These are phyloP conservation scores for Hericium rajendrae DNA, from an alignment of 768 basidiomycete genomes.

Conservation along the genomic window DNA sequence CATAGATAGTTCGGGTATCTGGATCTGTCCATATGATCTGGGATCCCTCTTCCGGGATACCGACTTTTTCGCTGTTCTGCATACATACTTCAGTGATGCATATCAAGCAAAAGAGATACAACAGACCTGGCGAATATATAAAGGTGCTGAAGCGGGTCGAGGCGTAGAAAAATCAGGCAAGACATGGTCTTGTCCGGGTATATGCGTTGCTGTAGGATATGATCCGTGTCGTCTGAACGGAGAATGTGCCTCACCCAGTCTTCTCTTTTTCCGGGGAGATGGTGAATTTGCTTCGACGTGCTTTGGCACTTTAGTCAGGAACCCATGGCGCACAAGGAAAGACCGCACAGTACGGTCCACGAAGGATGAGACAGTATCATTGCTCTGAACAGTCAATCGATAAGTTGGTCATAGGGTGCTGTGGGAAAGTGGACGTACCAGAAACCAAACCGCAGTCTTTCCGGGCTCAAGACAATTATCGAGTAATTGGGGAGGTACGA, in stretches of 20 bases:
- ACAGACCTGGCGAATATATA: neutral
- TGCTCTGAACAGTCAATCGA: constrained; percentile 35
- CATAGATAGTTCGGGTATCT: constrained; percentile 44
- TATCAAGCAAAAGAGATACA: no score
- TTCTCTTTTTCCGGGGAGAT: constrained; percentile 45
- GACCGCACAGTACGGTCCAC: constrained; percentile 47
- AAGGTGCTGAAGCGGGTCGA: neutral
- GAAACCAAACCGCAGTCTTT: constrained; percentile 57
- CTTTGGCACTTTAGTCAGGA: constrained; percentile 22
- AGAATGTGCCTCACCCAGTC: constrained; percentile 14
- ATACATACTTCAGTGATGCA: no score
- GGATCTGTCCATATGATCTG: constrained; percentile 55
- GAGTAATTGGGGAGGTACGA: constrained; percentile 51
- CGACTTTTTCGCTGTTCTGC: no score
- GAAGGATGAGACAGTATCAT: constrained; percentile 42
- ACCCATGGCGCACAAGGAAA: constrained; percentile 60
- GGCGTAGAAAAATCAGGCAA: neutral
- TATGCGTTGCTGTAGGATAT: neutral
- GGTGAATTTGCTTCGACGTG: constrained; percentile 16
- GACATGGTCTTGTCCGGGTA: neutral
- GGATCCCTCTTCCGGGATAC: constrained; percentile 10
- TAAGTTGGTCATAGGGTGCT: constrained; percentile 3
- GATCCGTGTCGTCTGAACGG: neutral
- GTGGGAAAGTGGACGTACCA: constrained; percentile 33
- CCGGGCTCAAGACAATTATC: constrained; percentile 79